Conservation (phyloP, 805 yeast genomes). For the Zygotorulaspora florentina region DNA sequence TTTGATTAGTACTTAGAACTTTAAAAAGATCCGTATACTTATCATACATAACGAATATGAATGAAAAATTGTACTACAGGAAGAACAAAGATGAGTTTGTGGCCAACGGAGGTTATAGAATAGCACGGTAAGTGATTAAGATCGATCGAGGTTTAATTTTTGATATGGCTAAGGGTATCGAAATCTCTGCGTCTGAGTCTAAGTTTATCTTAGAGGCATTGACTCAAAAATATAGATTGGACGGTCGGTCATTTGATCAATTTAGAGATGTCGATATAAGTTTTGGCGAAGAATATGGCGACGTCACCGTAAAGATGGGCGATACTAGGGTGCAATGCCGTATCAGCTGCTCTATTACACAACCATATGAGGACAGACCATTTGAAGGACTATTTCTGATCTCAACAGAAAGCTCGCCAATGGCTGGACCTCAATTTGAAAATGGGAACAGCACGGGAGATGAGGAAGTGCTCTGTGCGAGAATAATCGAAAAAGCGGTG, state of each 20-base stretch:
- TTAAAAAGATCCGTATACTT: not conserved
- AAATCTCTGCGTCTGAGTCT: constrained; percentile 59
- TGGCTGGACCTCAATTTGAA: constrained; percentile 86
- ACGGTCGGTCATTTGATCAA: constrained; percentile 63
- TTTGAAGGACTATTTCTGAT: constrained; percentile 88
- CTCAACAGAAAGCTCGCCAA: constrained; percentile 79
- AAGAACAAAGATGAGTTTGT: not conserved
- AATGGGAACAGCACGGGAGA: constrained; percentile 63
- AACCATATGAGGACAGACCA: constrained; percentile 87
- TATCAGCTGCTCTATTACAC: constrained; percentile 68
- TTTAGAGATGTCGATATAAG: constrained; percentile 61
- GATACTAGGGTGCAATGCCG: constrained; percentile 48
- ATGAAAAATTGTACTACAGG: not conserved
- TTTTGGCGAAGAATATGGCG: constrained; percentile 72
- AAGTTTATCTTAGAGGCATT: constrained; percentile 60
- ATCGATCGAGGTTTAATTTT: not conserved
- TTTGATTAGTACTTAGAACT: too few species aligned
- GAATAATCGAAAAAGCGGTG: constrained; percentile 88
- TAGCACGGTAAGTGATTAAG: not conserved
- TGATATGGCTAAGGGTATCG: constrained; percentile 59
- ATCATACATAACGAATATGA: not conserved
- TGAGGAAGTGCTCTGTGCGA: constrained; percentile 72
- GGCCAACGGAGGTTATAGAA: not conserved
- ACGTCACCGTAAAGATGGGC: constrained; percentile 75
- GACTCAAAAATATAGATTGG: constrained; percentile 57